Evolutionary conservation across 1,284 basidiomycete species (phyloP).

Genomic region (Lentinula novae-zelandiae): DNA sequence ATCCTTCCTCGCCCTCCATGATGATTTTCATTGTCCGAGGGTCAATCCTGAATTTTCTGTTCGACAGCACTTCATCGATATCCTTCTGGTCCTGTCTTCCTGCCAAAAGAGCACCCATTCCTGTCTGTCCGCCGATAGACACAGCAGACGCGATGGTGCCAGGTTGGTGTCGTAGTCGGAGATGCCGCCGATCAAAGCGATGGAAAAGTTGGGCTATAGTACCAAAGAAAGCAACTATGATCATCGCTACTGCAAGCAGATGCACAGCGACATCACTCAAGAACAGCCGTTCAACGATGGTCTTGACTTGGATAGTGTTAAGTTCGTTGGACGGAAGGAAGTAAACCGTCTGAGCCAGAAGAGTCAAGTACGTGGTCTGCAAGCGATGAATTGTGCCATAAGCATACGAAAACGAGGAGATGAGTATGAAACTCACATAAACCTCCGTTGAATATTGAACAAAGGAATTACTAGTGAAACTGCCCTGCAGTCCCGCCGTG

Average conservation of each 20-base stretch:
- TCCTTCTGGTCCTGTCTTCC: constrained; percentile 26
- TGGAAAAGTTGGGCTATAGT: constrained; percentile 43
- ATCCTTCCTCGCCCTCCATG: constrained; percentile 47
- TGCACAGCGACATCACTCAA: constrained; percentile 44
- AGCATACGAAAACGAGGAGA: neutral
- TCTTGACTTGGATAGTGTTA: constrained; percentile 37
- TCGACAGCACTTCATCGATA: constrained; percentile 33
- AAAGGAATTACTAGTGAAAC: constrained; percentile 37
- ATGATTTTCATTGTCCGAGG: constrained; percentile 43
- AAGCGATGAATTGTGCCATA: neutral
- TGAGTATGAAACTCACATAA: constrained; percentile 37
- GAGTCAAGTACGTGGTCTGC: constrained; percentile 45
- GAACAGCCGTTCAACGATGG: constrained; percentile 41
- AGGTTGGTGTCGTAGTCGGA: constrained; percentile 41
- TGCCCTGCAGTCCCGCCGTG: constrained; percentile 31
- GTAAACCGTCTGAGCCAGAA: constrained; percentile 47
- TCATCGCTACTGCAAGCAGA: constrained; percentile 36
- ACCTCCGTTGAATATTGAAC: constrained; percentile 34
- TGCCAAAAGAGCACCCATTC: constrained; percentile 37
- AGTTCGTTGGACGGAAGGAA: constrained; percentile 33
- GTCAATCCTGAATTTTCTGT: constrained; percentile 47
- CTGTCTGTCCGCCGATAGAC: constrained; percentile 46
- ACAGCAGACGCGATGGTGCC: constrained; percentile 54
- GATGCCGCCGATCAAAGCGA: constrained; percentile 34
- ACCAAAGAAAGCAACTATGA: constrained; percentile 39